These are phyloP conservation scores for Apiospora phragmitis DNA, from an alignment of 2,329 filamentous ascomycete genomes.

Conservation along the genomic window DNA sequence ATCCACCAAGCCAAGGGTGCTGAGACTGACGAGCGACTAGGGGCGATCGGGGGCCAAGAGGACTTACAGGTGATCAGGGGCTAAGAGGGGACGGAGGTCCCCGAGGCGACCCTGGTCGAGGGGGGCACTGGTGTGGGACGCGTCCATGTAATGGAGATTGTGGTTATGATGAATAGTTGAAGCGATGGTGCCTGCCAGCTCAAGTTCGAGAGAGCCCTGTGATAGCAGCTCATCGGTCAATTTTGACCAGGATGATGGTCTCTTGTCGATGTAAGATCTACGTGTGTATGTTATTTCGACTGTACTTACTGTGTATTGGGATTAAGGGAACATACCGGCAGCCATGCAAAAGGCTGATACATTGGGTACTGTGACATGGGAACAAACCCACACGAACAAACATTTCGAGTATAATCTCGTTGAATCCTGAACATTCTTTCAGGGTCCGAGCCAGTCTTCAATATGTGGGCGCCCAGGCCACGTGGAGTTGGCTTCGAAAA, in stretches of 20 bases:
- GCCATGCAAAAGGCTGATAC: background rate
- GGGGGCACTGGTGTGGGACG: background rate
- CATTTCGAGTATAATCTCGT: background rate
- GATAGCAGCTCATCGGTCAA: too few relatives aligned
- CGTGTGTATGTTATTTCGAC: background rate
- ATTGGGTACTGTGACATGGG: background rate
- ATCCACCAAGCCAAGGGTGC: background rate
- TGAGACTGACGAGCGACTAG: background rate
- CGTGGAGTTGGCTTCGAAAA: background rate
- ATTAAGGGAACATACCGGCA: background rate
- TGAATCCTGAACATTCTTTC: background rate
- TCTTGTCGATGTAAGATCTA: background rate
- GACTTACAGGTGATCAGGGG: background rate
- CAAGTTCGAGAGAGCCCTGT: background rate
- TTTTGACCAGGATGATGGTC: background rate
- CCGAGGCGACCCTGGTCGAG: background rate
- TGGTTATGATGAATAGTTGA: background rate
- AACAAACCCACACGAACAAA: background rate
- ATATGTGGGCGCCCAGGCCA: background rate
- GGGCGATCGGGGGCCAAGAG: background rate
- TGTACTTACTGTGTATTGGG: background rate
- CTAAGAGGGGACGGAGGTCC: background rate
- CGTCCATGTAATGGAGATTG: background rate
- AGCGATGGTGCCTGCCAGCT: background rate
- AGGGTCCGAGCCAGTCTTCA: background rate